Evolutionary conservation across 78 protist genomes (phyloP).

Genomic region (Polysphondylium violaceum): DNA sequence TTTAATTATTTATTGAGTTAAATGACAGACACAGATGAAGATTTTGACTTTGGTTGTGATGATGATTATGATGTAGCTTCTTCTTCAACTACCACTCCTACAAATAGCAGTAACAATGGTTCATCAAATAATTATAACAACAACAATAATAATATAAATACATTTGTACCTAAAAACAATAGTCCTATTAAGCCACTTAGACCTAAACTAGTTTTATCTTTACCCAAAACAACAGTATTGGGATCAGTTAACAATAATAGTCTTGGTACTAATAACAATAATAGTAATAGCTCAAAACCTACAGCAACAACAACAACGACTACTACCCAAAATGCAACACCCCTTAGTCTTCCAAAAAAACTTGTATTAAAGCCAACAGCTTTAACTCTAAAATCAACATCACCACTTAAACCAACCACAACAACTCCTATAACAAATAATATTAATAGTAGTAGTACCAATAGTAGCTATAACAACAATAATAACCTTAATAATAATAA

Average conservation of each 20-base stretch:
- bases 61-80: not conserved
- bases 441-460: not conserved
- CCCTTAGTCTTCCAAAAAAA: not conserved
- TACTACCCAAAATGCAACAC: not conserved
- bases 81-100: not conserved
- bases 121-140: not conserved
- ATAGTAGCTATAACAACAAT: not conserved
- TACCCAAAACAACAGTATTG: not conserved
- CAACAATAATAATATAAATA: not conserved
- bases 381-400: not conserved
- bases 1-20: no score
- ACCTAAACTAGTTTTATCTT: no score
- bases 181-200: not conserved
- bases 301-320: not conserved
- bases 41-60: slow-evolving; percentile 28
- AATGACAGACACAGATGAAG: slow-evolving; percentile 21
- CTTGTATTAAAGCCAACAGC: not conserved
- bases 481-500: not conserved
- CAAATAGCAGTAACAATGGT: not conserved
- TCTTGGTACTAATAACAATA: not conserved
- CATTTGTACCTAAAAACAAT: not conserved
- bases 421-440: not conserved
- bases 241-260: not conserved
- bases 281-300: not conserved
- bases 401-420: not conserved